Conservation (phyloP, 768 basidiomycete genomes). For the Calocera cornea region DNA sequence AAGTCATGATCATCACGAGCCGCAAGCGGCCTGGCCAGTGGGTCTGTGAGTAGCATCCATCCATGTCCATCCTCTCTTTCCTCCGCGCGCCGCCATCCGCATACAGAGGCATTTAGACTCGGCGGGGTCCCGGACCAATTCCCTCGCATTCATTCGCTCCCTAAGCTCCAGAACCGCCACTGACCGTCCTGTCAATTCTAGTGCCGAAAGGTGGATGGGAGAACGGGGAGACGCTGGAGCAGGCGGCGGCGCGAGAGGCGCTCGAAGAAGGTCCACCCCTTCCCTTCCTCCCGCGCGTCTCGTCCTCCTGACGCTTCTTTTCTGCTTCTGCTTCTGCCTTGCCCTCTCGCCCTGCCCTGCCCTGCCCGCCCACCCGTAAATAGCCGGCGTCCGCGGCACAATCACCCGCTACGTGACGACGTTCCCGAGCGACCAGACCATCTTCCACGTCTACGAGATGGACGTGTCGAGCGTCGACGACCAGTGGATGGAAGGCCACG, state of each 20-base stretch:
- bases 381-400: constrained; percentile 78
- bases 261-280: constrained; percentile 91
- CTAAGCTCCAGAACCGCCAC: neutral
- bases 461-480: constrained; percentile 64
- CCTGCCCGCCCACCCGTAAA: constrained; percentile 8
- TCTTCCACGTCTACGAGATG: constrained; percentile 83
- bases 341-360: constrained; percentile 5
- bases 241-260: constrained; percentile 82
- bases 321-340: constrained; percentile 57
- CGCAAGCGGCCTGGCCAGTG: constrained; percentile 66
- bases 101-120: neutral
- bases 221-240: constrained; percentile 66
- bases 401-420: constrained; percentile 78
- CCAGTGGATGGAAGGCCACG: constrained; percentile 68
- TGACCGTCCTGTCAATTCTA: constrained; percentile 20
- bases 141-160: constrained; percentile 8
- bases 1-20: constrained; percentile 73
- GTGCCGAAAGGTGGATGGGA: constrained; percentile 94
- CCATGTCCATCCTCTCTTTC: constrained; percentile 8
- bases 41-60: constrained; percentile 60
- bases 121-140: neutral
- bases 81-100: constrained; percentile 7
- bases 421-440: constrained; percentile 61
- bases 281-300: constrained; percentile 41
- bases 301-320: constrained; percentile 2